Base-by-base conservation (phyloP, 352 stramenopile genomes). In the Globisporangium cylindrosporum region DNA sequence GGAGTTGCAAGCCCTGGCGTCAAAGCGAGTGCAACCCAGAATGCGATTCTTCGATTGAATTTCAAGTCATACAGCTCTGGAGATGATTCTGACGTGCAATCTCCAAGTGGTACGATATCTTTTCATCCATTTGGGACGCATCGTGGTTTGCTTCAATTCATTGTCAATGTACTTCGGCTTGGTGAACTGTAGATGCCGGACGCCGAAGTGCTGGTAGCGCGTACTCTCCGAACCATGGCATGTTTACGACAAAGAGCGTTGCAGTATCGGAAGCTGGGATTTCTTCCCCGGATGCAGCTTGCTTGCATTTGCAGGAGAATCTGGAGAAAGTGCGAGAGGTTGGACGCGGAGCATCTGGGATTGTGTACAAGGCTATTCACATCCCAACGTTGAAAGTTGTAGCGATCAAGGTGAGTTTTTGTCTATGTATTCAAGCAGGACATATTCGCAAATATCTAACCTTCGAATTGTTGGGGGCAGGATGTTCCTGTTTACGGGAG, bases 311-410 rank as follows among this genome's bases (percentile, higher is more conserved):
- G 25, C 88, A 95, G 77, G 86, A 95, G 70, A 91, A 95, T 41
- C 73, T 95, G 36, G 84, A 92, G 36, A 84, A 84, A 14, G 86
- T 95, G 29, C 80, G 79, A 59, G 88, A 95, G 64, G 75, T 95
- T 24, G 88, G 88, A 7, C 76, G 88, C 4, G 88, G 88, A 18
- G 91, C 92, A 34, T 94, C 84, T 36, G 92, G 91, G 15, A 79
- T 94, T 4, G 92, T 98, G 8, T 92, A 94, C 66, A 94, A 97
- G 61, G 88, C 89, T 6, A 89, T 98, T n/a, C 90, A 98, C 67
- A 89, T 97, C 20, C 91, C 92, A 10, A 94, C 86, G 4, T 68
- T 97, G 15, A 97, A 95, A 79, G 81, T 97, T 1, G 90, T 97
- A 4, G 91, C 91, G 18, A 80, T 97, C 38, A 97, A 97, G 85